Conservation (phyloP, 768 basidiomycete genomes). For the Boletellus ananiceps region DNA sequence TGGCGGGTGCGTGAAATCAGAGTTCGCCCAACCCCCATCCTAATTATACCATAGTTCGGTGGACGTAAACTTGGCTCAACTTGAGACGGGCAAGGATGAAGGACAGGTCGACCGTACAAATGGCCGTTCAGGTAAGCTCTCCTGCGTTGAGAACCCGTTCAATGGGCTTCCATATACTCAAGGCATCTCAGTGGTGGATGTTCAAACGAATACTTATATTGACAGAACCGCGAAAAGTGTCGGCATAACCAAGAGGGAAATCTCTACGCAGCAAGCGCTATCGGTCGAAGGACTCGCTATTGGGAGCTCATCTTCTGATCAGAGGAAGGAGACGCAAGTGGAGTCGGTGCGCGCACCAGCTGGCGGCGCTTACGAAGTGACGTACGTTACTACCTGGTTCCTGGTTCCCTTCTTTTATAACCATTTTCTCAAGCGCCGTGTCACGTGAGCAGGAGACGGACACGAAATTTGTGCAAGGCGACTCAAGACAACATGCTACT, state of each 20-base stretch:
- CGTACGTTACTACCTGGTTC: no score
- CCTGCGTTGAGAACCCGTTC: background rate
- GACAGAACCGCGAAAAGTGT: background rate
- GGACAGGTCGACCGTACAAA: background rate
- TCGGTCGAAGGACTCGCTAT: background rate
- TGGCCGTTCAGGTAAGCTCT: background rate
- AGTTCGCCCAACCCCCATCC: background rate
- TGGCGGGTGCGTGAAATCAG: background rate
- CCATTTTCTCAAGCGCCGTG: background rate
- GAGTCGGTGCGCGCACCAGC: background rate
- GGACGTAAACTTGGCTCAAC: background rate
- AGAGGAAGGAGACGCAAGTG: background rate
- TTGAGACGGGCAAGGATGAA: background rate
- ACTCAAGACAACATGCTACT: background rate
- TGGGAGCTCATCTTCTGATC: background rate
- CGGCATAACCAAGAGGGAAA: background rate
- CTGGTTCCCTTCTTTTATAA: background rate
- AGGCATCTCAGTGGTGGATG: background rate
- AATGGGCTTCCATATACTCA: background rate
- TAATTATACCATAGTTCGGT: slow-evolving; percentile 1
- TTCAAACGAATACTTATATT: background rate
- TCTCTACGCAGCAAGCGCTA: background rate
- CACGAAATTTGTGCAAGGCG: background rate
- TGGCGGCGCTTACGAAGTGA: background rate
- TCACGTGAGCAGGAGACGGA: background rate